phyloP scores from a whole-genome alignment of 2,329 filamentous ascomycete genomes.

The Alternaria gansuensis region DNA sequence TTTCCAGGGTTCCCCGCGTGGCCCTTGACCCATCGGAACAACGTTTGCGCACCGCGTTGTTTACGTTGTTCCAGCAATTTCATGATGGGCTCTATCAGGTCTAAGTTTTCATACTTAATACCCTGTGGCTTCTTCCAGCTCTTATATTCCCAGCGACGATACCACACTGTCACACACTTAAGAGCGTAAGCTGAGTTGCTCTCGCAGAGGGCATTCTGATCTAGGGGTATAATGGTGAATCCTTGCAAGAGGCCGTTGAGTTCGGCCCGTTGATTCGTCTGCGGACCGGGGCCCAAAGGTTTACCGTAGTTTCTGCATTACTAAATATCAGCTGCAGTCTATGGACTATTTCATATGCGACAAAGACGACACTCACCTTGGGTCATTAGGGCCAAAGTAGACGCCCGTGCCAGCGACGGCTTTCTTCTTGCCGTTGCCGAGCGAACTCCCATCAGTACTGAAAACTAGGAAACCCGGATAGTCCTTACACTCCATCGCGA shows the following conservation, averaged over 20 bases:
- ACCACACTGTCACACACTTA: neutral
- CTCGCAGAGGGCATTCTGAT: neutral
- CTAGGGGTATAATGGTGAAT: neutral
- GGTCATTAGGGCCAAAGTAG: slow-evolving; percentile 66
- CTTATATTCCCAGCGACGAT: no score
- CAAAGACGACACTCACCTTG: slow-evolving; percentile 54
- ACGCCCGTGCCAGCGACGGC: slow-evolving; percentile 68
- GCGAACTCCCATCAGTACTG: slow-evolving; percentile 28
- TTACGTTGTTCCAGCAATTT: slow-evolving; percentile 51
- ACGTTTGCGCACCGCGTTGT: slow-evolving; percentile 60
- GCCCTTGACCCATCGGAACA: slow-evolving; percentile 87
- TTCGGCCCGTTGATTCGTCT: slow-evolving; percentile 93
- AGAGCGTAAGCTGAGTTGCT: neutral
- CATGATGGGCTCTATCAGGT: neutral
- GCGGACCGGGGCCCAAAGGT: slow-evolving; percentile 72
- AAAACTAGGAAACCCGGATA: neutral
- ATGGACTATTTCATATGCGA: no score
- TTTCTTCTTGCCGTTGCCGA: slow-evolving; percentile 59
- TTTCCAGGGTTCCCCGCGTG: slow-evolving; percentile 78
- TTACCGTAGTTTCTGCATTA: slow-evolving; percentile 72
- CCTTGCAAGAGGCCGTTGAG: slow-evolving; percentile 75
- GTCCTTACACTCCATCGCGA: no score
- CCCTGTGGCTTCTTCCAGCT: neutral
- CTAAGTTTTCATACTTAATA: neutral
- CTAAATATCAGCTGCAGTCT: neutral